Conservation (phyloP, 169 alveolate genomes). For the Miamiensis avidus region DNA sequence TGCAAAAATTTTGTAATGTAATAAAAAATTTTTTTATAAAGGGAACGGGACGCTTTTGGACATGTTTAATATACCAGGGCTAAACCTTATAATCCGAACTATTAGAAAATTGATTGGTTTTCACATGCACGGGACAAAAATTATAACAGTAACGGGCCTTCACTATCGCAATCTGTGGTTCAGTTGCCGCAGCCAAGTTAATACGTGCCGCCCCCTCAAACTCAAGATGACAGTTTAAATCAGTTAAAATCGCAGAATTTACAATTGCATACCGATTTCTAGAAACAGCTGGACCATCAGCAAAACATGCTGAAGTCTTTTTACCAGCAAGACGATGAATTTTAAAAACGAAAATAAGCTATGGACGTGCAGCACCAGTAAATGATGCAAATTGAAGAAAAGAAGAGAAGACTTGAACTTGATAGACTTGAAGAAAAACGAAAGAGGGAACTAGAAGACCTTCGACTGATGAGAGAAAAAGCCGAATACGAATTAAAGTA, state of each 20-base stretch:
- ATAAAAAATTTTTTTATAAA: no score
- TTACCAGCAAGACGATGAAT: background rate
- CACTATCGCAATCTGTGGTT: background rate
- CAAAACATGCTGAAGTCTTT: no score
- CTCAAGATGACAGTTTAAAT: no score
- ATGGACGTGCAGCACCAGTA: no score
- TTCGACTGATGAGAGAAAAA: constrained; percentile 14
- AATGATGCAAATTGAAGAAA: constrained; percentile 10
- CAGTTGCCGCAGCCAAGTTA: no score
- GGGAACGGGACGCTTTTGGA: background rate
- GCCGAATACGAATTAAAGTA: no score
- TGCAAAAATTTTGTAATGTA: no score
- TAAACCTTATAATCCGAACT: background rate
- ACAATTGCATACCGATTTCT: no score
- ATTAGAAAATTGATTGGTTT: background rate
- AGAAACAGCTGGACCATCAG: no score
- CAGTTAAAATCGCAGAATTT: no score
- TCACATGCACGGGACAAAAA: background rate
- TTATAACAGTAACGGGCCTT: background rate
- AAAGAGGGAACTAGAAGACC: constrained; percentile 25
- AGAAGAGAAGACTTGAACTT: constrained; percentile 10
- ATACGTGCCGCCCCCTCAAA: no score
- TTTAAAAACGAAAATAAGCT: no score
- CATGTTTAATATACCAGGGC: background rate
- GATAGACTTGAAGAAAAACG: constrained; percentile 10